Base-by-base conservation (phyloP, 371 early-diverging fungal genomes). In the Nematocida homosporus region DNA sequence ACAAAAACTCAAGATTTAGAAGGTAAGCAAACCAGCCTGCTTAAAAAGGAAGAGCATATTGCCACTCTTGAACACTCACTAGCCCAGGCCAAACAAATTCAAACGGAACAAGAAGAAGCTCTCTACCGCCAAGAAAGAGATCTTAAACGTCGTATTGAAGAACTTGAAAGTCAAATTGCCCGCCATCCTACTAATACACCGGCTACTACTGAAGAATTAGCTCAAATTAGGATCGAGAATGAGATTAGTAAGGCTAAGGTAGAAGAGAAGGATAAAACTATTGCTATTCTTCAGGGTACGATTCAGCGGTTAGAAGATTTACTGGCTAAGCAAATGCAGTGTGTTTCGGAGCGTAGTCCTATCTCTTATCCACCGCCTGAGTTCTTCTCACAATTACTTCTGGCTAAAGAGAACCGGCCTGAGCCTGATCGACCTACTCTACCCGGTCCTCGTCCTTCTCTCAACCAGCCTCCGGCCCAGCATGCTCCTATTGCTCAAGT, bases 221-320 rank as follows among this genome's bases (percentile, higher is more conserved):
- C 27, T 8, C 4, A 30, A 38, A 37, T 61, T 34, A 72, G 52
- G 34, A 72, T 59, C 27, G 75, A 72, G 47, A 72, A 59, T 30
- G 75, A 72, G 44, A 72, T 72, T 50, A 59, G 75, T 1, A 72
- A 72, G 32, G 75, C 60, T 20, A 72, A 72, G 35, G 61, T 48
- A 1, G 61, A 72, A 54, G 75, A 72, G 35, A 72, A 72, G 35
- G 41, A 61, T 29, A 72, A 72, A 37, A 72, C 75, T 32, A 72
- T 72, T 20, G 60, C 32, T 20, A 72, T 72, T 40, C 63, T 72
- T 30, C 75, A 72, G 53, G 44, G 52, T 48, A 72, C 75, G 13
- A 61, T 72, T 5, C 48, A 48, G 16, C 34, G 60, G n/a, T 54
- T 72, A 1, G 75, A 72, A 35, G 29, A 44, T 23, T 30, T 72